These are phyloP conservation scores for Casuarina glauca DNA, from an alignment of 306 rosid genomes.

Conservation along the genomic window DNA sequence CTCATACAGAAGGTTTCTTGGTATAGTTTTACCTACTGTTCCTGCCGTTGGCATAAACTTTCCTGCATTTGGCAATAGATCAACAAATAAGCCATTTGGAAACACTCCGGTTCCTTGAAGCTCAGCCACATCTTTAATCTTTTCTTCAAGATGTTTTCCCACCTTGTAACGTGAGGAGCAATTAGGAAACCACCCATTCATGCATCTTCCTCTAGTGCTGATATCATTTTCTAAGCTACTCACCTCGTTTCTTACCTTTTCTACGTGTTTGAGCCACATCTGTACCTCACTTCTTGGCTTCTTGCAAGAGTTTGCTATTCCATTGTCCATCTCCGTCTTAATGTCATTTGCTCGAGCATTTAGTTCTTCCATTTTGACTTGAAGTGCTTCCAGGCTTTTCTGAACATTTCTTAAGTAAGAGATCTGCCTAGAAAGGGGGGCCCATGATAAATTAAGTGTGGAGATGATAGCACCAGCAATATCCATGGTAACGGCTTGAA, in stretches of 20 bases:
- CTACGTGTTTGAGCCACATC: slow-evolving; percentile 34
- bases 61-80: slow-evolving; percentile 25
- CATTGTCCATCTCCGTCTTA: slow-evolving; percentile 11
- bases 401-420: not conserved
- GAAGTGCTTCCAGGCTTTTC: slow-evolving; percentile 8
- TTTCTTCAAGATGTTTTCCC: slow-evolving; percentile 18
- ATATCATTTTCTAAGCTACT: slow-evolving; percentile 2
- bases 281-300: slow-evolving; percentile 20
- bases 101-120: slow-evolving; percentile 26
- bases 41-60: slow-evolving; percentile 20
- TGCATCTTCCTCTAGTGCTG: slow-evolving; percentile 1
- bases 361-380: not conserved
- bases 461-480: not conserved
- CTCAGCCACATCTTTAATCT: slow-evolving; percentile 17
- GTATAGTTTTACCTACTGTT: slow-evolving; percentile 15
- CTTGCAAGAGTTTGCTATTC: not conserved
- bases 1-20: not conserved
- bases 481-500: slow-evolving; percentile 11
- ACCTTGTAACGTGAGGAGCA: slow-evolving; percentile 16
- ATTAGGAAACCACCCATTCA: slow-evolving; percentile 3
- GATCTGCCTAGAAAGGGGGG: not conserved
- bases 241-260: slow-evolving; percentile 16
- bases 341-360: slow-evolving; percentile 24
- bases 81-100: slow-evolving; percentile 20
- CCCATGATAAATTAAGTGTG: not conserved